These are phyloP conservation scores for Corrigiola litoralis DNA, from an alignment of 179 eudicot genomes.

Conservation along the genomic window DNA sequence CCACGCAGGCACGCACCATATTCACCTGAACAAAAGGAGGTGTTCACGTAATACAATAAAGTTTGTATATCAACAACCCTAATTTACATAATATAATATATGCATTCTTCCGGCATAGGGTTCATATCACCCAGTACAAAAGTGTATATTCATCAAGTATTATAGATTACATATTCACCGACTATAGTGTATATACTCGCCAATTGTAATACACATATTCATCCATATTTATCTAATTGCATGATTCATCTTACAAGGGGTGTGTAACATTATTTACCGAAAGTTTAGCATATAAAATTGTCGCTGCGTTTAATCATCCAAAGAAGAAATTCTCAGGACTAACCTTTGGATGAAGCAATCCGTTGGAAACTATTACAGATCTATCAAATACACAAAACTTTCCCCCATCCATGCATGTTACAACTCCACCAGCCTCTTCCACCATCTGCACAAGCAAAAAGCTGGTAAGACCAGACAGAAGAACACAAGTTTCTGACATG, in stretches of 20 bases:
- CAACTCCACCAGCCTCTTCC: conserved; percentile 98
- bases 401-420: conserved; percentile 88
- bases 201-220: no score
- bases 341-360: conserved; percentile 73
- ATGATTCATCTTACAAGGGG: neutral
- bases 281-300: neutral
- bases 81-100: no score
- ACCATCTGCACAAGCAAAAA: conserved; percentile 57
- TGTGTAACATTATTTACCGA: neutral
- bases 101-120: no score
- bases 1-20: no score
- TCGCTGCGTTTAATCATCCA: neutral
- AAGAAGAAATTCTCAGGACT: conserved; percentile 9
- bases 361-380: conserved; percentile 91
- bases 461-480: conserved; percentile 1
- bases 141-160: no score
- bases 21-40: no score
- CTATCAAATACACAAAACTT: conserved; percentile 83
- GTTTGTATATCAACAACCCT: no score
- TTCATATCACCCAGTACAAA: no score
- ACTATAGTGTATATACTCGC: no score
- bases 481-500: neutral
- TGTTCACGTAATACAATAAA: no score
- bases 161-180: no score
- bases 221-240: neutral